A percentile compares a stretch with the other conserved stretches of the same genome.
These are phyloP conservation scores for Hypoxylon trugodes DNA, from an alignment of 495 filamentous ascomycete genomes.

Conservation along the genomic window DNA sequence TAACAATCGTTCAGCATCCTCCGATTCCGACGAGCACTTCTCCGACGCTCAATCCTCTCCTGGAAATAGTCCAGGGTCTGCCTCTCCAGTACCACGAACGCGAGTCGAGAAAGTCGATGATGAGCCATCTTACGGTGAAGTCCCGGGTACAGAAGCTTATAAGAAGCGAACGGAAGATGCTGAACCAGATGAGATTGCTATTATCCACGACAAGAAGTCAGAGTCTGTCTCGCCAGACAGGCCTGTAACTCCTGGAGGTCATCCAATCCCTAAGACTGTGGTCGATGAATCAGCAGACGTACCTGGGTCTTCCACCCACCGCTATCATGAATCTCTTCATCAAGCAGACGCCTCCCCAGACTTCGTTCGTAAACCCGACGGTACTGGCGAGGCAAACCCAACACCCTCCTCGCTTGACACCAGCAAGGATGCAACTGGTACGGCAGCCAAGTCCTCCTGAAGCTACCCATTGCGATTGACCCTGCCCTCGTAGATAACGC, in stretches of 20 bases:
- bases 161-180: conserved; percentile 81
- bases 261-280: conserved; percentile 58
- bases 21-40: conserved; percentile 87
- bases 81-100: conserved; percentile 76
- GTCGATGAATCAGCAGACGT: conserved; percentile 58
- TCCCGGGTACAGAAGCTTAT: conserved; percentile 84
- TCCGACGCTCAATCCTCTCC: conserved; percentile 84
- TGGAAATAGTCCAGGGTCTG: conserved; percentile 60
- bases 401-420: conserved; percentile 39
- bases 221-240: conserved; percentile 38
- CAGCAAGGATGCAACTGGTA: conserved; percentile 44
- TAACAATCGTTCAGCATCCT: conserved; percentile 57
- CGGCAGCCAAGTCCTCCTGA: conserved; percentile 49
- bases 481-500: conserved; percentile 49
- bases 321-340: conserved; percentile 48
- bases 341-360: conserved; percentile 58
- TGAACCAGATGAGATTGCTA: conserved; percentile 74
- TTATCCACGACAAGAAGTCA: conserved; percentile 57
- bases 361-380: conserved; percentile 56
- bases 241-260: conserved; percentile 50
- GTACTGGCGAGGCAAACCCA: conserved; percentile 43
- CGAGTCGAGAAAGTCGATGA: conserved; percentile 80
- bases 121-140: conserved; percentile 78
- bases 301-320: conserved; percentile 51
- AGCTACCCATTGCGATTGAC: conserved; percentile 48